Evolutionary conservation across 345 rosid genomes (phyloP).

Genomic region (Tarenaya hassleriana): DNA sequence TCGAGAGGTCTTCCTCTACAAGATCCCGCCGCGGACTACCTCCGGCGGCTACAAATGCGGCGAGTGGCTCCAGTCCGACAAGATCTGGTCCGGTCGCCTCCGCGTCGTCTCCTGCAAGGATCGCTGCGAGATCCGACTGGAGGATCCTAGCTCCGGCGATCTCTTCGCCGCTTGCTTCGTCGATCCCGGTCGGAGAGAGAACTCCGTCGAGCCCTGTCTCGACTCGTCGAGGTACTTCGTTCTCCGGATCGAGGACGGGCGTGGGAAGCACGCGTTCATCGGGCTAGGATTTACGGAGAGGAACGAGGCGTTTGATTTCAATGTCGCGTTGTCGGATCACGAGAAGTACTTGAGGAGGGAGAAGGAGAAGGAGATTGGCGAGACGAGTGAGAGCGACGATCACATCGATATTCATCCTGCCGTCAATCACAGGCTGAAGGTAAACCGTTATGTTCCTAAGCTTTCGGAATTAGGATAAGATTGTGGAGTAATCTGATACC

Average conservation of each 20-base stretch:
- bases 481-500: slow-evolving; percentile 4
- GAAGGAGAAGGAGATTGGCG: slow-evolving; percentile 67
- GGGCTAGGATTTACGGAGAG: slow-evolving; percentile 92
- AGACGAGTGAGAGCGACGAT: slow-evolving; percentile 48
- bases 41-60: slow-evolving; percentile 99
- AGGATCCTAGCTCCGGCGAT: slow-evolving; percentile 86
- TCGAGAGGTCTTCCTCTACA: slow-evolving; percentile 86
- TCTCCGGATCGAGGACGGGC: slow-evolving; percentile 93
- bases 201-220: slow-evolving; percentile 87
- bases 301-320: slow-evolving; percentile 98
- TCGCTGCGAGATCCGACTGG: slow-evolving; percentile 96
- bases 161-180: slow-evolving; percentile 96
- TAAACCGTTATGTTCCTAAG: slow-evolving; percentile 15
- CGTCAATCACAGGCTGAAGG: slow-evolving; percentile 93
- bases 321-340: slow-evolving; percentile 96
- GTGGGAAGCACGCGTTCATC: slow-evolving; percentile 89
- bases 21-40: slow-evolving; percentile 89
- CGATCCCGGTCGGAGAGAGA: slow-evolving; percentile 75
- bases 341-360: slow-evolving; percentile 84
- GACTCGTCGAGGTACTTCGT: slow-evolving; percentile 96
- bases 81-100: slow-evolving; percentile 98
- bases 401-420: slow-evolving; percentile 97
- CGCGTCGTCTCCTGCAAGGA: slow-evolving; percentile 93
- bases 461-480: background rate
- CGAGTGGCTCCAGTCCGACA: slow-evolving; percentile 96